A percentile compares a stretch with the other conserved stretches of the same genome.
phyloP scores from a whole-genome alignment of 129 eudicot species.

The Tanacetum coccineum region DNA sequence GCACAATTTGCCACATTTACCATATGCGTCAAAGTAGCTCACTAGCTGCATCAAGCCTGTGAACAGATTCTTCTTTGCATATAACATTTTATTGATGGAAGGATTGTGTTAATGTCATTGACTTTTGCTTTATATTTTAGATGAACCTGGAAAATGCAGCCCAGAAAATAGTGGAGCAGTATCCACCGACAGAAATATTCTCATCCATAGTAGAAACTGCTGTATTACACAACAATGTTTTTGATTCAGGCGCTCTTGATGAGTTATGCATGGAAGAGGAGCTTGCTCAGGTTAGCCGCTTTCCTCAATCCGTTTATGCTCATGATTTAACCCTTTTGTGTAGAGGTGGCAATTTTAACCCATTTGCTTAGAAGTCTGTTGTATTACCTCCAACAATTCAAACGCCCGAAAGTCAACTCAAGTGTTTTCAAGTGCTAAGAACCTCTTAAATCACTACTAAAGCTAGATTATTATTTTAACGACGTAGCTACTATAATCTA shows the following conservation, averaged over 20 bases:
- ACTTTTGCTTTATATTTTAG: slow-evolving; percentile 26
- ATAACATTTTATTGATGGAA: slow-evolving; percentile 7
- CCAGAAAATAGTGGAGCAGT: slow-evolving; percentile 50
- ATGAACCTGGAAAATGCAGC: slow-evolving; percentile 55
- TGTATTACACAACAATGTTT: slow-evolving; percentile 30
- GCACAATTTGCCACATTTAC: neutral
- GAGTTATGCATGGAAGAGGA: slow-evolving; percentile 44
- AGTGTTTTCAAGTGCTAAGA: neutral
- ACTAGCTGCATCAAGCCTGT: neutral
- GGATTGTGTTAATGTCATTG: slow-evolving; percentile 4
- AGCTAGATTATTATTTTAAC: too few species aligned
- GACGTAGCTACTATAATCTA: neutral
- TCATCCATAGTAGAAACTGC: slow-evolving; percentile 60
- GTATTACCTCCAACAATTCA: neutral
- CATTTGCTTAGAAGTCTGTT: neutral
- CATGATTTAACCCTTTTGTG: neutral
- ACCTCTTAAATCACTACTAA: too few species aligned
- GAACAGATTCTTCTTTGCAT: neutral
- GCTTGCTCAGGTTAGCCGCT: slow-evolving; percentile 50
- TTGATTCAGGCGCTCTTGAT: slow-evolving; percentile 28
- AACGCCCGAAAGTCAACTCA: neutral
- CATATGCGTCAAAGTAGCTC: neutral
- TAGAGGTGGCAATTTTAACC: neutral
- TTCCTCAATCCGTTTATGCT: neutral
- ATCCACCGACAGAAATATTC: slow-evolving; percentile 62